Conservation (phyloP, 1,284 basidiomycete genomes). For the Agaricales sp. region DNA sequence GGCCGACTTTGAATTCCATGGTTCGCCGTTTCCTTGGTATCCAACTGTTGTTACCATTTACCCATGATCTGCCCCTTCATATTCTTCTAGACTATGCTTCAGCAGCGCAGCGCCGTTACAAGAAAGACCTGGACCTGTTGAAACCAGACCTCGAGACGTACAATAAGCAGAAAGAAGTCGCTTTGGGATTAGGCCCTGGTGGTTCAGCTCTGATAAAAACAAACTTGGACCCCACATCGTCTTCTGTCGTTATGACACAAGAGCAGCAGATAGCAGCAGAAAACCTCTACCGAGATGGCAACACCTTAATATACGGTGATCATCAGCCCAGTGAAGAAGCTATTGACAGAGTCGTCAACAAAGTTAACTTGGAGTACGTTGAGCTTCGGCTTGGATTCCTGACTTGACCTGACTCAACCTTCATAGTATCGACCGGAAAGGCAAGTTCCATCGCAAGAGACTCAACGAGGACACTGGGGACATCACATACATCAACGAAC, state of each 20-base stretch:
- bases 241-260: conserved; percentile 21
- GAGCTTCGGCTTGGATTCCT: no score
- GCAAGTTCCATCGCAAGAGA: conserved; percentile 81
- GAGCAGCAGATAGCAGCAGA: conserved; percentile 61
- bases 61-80: no score
- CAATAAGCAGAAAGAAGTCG: conserved; percentile 79
- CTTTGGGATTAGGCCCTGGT: conserved; percentile 63
- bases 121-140: conserved; percentile 79
- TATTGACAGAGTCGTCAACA: conserved; percentile 84
- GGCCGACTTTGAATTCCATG: conserved; percentile 76
- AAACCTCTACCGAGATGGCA: conserved; percentile 82
- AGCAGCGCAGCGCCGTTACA: conserved; percentile 81
- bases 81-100: conserved; percentile 81
- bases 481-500: conserved; percentile 98
- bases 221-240: conserved; percentile 36
- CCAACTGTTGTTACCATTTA: not conserved
- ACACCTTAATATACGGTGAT: conserved; percentile 86
- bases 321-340: conserved; percentile 92
- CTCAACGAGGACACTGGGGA: conserved; percentile 88
- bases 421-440: conserved; percentile 73
- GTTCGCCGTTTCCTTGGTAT: conserved; percentile 27
- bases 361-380: conserved; percentile 90
- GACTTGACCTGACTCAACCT: conserved; percentile 6
- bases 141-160: conserved; percentile 84
- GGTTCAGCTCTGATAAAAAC: conserved; percentile 38